These are phyloP conservation scores for Coelastrella sp. DNA, from an alignment of 139 green algal species.

Conservation along the genomic window DNA sequence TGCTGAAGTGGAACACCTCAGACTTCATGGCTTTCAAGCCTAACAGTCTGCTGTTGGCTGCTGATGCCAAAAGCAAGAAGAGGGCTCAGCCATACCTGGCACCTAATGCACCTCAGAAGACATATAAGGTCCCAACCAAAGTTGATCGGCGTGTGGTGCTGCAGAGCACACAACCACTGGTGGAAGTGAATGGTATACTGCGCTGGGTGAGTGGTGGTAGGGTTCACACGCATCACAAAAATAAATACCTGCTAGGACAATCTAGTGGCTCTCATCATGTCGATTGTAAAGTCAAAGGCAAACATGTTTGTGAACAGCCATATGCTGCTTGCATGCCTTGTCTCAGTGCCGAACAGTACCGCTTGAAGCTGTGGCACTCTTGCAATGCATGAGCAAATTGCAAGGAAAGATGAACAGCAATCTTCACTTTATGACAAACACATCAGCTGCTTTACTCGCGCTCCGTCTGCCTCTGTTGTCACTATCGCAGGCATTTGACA, in stretches of 20 bases:
- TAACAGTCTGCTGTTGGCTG: not conserved
- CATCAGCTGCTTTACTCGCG: too few relatives aligned
- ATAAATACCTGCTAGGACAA: too few relatives aligned
- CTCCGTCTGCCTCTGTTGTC: not conserved
- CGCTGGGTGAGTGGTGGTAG: constrained; percentile 18
- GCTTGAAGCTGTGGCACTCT: too few relatives aligned
- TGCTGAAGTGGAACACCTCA: constrained; percentile 40
- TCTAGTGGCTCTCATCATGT: too few relatives aligned
- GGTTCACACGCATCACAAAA: too few relatives aligned
- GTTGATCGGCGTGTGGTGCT: constrained; percentile 41
- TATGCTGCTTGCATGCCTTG: too few relatives aligned
- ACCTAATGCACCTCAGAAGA: not conserved
- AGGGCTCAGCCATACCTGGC: not conserved
- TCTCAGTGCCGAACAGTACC: too few relatives aligned
- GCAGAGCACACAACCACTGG: constrained; percentile 60
- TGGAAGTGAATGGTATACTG: constrained; percentile 53
- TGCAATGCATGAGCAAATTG: too few relatives aligned
- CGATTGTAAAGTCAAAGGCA: too few relatives aligned
- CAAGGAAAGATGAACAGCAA: too few relatives aligned
- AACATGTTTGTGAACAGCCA: too few relatives aligned
- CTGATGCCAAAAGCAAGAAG: constrained; percentile 17
- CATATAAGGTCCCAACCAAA: constrained; percentile 30
- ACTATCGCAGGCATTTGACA: constrained; percentile 55
- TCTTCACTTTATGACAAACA: too few relatives aligned
- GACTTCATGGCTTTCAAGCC: constrained; percentile 36